These are phyloP conservation scores for Talaromyces sp. DNA, from an alignment of 2,329 filamentous ascomycete species.

Conservation along the genomic window DNA sequence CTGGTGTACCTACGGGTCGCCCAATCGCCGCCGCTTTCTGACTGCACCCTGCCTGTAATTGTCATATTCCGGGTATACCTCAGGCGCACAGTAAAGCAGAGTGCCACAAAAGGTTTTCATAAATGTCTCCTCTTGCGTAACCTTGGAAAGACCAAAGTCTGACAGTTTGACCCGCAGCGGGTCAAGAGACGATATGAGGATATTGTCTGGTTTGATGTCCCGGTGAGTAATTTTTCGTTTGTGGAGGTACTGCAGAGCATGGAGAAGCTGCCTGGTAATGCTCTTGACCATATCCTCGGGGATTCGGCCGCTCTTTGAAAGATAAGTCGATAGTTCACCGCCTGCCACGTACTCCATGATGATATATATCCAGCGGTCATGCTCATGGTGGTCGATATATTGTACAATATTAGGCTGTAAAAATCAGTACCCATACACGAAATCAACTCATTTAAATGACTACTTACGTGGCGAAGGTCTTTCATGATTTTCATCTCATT, in stretches of 20 bases:
- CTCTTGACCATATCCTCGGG: conserved; percentile 62
- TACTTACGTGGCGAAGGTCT: conserved; percentile 69
- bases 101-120: conserved; percentile 96
- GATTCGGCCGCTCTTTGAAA: conserved; percentile 58
- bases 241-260: conserved; percentile 82
- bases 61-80: conserved; percentile 82
- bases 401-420: conserved; percentile 76
- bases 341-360: conserved; percentile 90
- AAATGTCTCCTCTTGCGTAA: conserved; percentile 86
- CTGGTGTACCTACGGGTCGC: conserved; percentile 36
- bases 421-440: conserved; percentile 8
- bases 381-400: conserved; percentile 84
- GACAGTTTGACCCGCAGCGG: conserved; percentile 85
- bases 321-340: conserved; percentile 74
- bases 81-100: conserved; percentile 88
- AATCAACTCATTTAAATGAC: neutral
- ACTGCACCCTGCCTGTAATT: conserved; percentile 57
- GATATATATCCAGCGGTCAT: conserved; percentile 77
- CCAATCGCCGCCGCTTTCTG: conserved; percentile 57
- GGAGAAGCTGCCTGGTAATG: conserved; percentile 65
- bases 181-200: conserved; percentile 68
- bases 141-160: conserved; percentile 94
- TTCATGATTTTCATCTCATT: conserved; percentile 98
- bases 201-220: conserved; percentile 99
- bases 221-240: conserved; percentile 86